These are phyloP conservation scores for Hymenoscyphus scutula DNA, from an alignment of 2,329 filamentous ascomycete genomes.

Conservation along the genomic window DNA sequence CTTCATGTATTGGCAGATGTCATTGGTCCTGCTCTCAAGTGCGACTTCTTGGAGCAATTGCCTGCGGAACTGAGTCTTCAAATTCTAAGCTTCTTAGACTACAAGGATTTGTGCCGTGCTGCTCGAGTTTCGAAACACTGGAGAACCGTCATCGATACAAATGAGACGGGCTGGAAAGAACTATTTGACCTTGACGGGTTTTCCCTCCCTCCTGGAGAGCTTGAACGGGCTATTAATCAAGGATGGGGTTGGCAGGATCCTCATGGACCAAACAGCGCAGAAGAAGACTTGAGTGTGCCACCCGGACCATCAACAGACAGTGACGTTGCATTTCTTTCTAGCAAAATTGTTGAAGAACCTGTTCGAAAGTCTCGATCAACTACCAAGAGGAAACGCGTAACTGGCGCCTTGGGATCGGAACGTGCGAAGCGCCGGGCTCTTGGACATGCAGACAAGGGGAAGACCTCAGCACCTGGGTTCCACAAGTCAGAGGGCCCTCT, in stretches of 20 bases:
- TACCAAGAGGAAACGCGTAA: conserved; percentile 36
- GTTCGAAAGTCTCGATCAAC: conserved; percentile 29
- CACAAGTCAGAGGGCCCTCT: conserved; percentile 73
- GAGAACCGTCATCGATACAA: conserved; percentile 85
- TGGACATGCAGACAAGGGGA: conserved; percentile 27
- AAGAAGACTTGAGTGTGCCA: conserved; percentile 71
- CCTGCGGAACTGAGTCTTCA: conserved; percentile 86
- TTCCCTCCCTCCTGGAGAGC: conserved; percentile 72
- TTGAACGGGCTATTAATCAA: conserved; percentile 81
- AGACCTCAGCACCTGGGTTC: conserved; percentile 25
- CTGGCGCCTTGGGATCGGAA: conserved; percentile 24
- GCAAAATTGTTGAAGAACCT: conserved; percentile 23
- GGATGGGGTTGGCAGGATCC: conserved; percentile 99
- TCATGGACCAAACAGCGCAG: conserved; percentile 68
- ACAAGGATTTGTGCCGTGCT: conserved; percentile 81
- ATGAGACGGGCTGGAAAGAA: conserved; percentile 95
- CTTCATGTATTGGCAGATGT: conserved; percentile 85
- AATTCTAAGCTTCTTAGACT: conserved; percentile 81
- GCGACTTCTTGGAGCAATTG: conserved; percentile 82
- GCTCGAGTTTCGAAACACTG: conserved; percentile 93
- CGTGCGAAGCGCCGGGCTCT: conserved; percentile 35
- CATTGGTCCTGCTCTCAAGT: conserved; percentile 91
- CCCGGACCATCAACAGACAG: conserved; percentile 49
- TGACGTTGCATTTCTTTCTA: conserved; percentile 39
- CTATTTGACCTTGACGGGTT: conserved; percentile 84